Base-by-base conservation (phyloP, 208 protist genomes). In the Sergeia podlipaevii region DNA sequence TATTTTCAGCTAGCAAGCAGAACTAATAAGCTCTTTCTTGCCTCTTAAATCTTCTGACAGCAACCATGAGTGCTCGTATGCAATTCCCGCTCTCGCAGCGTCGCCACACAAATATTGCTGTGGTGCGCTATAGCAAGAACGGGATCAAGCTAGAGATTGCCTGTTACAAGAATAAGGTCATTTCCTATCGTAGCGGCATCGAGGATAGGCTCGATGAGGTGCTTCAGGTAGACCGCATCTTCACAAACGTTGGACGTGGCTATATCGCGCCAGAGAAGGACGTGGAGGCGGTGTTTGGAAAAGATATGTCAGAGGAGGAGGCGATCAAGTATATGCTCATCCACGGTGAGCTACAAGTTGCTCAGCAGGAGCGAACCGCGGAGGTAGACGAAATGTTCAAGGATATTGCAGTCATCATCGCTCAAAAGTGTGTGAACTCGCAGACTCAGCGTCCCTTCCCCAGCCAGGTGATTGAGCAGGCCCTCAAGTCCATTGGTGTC, bases 341-440 rank as follows among this genome's bases (percentile, higher is more conserved):
- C 6, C 97, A 98, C 53, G 98, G 98, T 1, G 96, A 99, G 59
- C 62, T 99, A 27, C 98, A 99, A 67, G 96, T 99, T 5, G 96
- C 96, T 6, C 91, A 97, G 44, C 95, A 98, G 59, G 98, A 99
- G 75, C 85, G 97, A n/a, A 76, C 77, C 21, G 74, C 80, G 11
- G 82, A 98, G 53, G 74, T 96, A 23, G 96, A 98, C 21, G 80
- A 88, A 36, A 89, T 96, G 51, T 97, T 97, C 60, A 95, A 95
- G 39, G 97, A 99, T 46, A 95, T 99, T 37, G 94, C 94, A 8
- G 76, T 91, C 1, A 97, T 98, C 33, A 97, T 99, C 17, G 83
- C 95, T 0, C 94, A 98, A 23, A 98, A 97, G 75, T 97, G 96
- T 63, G 70, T 99, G 21, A 97, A 98, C 66, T 61, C 80, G 15